Evolutionary conservation across 2,329 filamentous ascomycete species (phyloP).

Genomic region (Cladophialophora immunda): DNA sequence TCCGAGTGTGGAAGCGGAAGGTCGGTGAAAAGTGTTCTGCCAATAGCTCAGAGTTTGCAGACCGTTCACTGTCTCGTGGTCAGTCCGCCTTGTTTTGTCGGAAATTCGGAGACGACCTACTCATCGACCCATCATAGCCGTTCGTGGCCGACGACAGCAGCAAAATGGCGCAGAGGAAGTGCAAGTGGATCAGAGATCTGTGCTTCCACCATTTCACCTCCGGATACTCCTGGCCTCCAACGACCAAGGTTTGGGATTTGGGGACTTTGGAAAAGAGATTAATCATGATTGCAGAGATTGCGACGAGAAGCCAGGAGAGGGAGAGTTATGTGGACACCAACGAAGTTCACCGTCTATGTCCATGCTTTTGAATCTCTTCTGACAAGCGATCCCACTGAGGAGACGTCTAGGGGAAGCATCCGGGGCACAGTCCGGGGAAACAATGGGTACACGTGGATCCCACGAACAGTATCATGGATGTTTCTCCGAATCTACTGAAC

Average conservation of each 20-base stretch:
- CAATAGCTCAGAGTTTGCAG: slow-evolving; percentile 25
- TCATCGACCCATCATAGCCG: slow-evolving; percentile 34
- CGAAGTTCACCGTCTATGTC: neutral
- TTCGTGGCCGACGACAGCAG: slow-evolving; percentile 63
- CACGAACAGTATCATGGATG: neutral
- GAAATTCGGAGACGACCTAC: neutral
- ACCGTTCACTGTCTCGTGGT: slow-evolving; percentile 27
- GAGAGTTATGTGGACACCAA: neutral
- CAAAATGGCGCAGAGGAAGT: slow-evolving; percentile 62
- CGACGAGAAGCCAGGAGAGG: neutral
- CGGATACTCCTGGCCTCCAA: slow-evolving; percentile 19
- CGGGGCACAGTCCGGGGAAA: slow-evolving; percentile 1
- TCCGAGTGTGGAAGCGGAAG: slow-evolving; percentile 48
- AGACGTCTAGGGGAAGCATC: neutral
- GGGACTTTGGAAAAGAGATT: slow-evolving; percentile 1
- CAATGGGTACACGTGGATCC: neutral
- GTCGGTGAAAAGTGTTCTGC: slow-evolving; percentile 45
- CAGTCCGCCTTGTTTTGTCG: slow-evolving; percentile 7
- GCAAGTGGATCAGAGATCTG: slow-evolving; percentile 42
- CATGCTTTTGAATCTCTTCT: slow-evolving; percentile 12
- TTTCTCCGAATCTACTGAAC: neutral
- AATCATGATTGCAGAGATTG: slow-evolving; percentile 6
- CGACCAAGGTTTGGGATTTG: slow-evolving; percentile 10
- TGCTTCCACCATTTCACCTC: slow-evolving; percentile 24
- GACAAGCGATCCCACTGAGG: neutral